Base-by-base conservation (phyloP, 169 alveolate species). In the Plasmodium knowlesi region DNA sequence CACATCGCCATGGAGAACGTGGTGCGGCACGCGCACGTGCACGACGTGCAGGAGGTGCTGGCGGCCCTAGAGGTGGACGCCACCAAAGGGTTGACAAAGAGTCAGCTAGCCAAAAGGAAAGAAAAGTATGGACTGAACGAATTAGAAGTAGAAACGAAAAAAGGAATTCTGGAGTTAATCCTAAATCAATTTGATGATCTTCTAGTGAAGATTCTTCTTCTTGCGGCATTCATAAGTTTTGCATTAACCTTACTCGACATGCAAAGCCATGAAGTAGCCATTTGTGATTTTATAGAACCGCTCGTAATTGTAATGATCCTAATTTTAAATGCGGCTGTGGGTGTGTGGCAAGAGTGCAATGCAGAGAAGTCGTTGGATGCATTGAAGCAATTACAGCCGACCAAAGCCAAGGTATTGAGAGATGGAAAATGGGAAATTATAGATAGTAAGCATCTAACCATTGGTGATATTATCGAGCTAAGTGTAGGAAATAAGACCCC, bases 321-420 rank as follows among this genome's bases (percentile, higher is more conserved):
- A 54, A 93, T 99, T 12, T 96, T 98, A 12, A 99, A 99, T 96
- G 99, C 99, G 0, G 95, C 97, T 10, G 99, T 99, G 22, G 99
- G 99, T 0, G 99, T 99, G 30, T 98, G 99, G 99, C 99, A 99
- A 96, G 99, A 99, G 93, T 95, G 99, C 78, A 98, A 98, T 84
- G 99, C 99, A 9, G 99, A 99, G 95, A 97, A 98, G 89, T 99
- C 99, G 22, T 93, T 98, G 91, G 99, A 98, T 43, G 99, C 99
- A 5, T 92, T 99, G 81, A 99, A 98, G 96, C 96, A 97, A 94
- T 98, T 97, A 84, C 99, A 98, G 80, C 99, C 99, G 0, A 97
- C 98, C 12, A 96, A 96, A 79, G 99, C 99, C 8, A 98, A 95
- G 37, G 98, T 97, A 0, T 95, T 98, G 37, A 97, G 99, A 93